Percentiles rank a stretch among this genome's conserved stretches.
Conservation (phyloP, 495 filamentous ascomycete species). For the Neurospora intermedia region DNA sequence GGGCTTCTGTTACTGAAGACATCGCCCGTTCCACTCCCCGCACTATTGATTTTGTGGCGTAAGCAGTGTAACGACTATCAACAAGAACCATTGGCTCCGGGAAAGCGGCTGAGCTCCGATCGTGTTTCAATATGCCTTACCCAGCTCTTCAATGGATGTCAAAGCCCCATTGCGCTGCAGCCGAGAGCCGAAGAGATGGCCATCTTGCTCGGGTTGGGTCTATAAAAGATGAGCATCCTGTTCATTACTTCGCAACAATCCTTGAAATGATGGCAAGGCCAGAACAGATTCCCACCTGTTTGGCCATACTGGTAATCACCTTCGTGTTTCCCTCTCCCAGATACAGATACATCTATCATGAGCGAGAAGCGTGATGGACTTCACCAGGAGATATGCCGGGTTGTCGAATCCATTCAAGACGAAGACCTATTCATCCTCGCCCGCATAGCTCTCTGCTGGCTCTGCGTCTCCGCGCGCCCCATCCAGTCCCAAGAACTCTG, state of each 20-base stretch:
- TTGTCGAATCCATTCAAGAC: background rate
- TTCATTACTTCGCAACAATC: background rate
- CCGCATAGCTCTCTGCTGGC: constrained; percentile 15
- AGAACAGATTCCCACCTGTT: background rate
- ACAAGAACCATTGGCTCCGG: background rate
- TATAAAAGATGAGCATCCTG: background rate
- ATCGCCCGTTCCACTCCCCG: background rate
- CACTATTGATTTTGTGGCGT: background rate
- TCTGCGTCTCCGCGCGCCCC: constrained; percentile 9
- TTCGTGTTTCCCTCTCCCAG: background rate
- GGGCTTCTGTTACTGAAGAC: background rate
- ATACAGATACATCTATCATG: background rate
- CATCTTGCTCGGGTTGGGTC: background rate
- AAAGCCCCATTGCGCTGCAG: background rate
- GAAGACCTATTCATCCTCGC: background rate
- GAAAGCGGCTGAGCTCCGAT: background rate
- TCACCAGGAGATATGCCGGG: background rate
- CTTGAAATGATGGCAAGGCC: background rate
- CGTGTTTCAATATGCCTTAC: background rate
- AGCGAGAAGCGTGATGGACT: background rate
- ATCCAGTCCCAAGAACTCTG: constrained; percentile 11
- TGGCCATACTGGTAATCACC: background rate
- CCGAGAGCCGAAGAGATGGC: background rate
- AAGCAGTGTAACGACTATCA: background rate
- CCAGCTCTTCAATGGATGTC: background rate